Percentiles rank a stretch among this genome's conserved stretches.
phyloP scores from a whole-genome alignment of 306 rosid species.

The Corylus heterophylla region DNA sequence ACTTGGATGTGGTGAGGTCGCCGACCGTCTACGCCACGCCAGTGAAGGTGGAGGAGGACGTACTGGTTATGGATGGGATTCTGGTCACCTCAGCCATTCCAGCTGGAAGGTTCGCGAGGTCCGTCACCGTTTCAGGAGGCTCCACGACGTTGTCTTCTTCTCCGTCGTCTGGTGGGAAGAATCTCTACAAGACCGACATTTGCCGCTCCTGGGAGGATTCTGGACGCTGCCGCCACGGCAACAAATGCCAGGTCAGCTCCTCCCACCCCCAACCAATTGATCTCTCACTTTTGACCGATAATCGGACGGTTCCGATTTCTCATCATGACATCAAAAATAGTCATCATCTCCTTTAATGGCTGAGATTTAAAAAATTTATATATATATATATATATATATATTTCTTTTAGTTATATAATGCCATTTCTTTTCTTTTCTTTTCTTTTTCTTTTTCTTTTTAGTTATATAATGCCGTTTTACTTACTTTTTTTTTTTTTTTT shows the following conservation, averaged over 20 bases:
- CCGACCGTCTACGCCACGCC: slow-evolving; percentile 50
- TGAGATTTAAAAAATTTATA: no score
- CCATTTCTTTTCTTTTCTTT: no score
- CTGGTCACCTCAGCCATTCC: slow-evolving; percentile 33
- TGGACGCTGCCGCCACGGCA: slow-evolving; percentile 38
- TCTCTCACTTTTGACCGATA: background rate
- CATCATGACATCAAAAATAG: no score
- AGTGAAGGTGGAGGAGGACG: slow-evolving; percentile 62
- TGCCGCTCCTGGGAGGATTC: slow-evolving; percentile 44
- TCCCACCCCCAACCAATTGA: background rate
- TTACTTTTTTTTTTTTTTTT: no score
- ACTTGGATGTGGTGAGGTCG: slow-evolving; percentile 43
- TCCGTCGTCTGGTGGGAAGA: slow-evolving; percentile 29
- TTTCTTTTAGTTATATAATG: no score
- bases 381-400: no score
- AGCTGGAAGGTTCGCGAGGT: slow-evolving; percentile 42
- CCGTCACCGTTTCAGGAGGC: slow-evolving; percentile 33
- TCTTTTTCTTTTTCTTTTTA: no score
- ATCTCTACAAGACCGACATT: slow-evolving; percentile 33
- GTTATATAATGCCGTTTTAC: no score
- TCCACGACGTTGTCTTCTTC: slow-evolving; percentile 26
- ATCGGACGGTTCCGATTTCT: no score
- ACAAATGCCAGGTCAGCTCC: slow-evolving; percentile 58
- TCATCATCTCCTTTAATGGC: no score
- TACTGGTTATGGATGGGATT: slow-evolving; percentile 70